These are phyloP conservation scores for Litsea cubeba DNA, from an alignment of 164 flowering plant species.

Conservation along the genomic window DNA sequence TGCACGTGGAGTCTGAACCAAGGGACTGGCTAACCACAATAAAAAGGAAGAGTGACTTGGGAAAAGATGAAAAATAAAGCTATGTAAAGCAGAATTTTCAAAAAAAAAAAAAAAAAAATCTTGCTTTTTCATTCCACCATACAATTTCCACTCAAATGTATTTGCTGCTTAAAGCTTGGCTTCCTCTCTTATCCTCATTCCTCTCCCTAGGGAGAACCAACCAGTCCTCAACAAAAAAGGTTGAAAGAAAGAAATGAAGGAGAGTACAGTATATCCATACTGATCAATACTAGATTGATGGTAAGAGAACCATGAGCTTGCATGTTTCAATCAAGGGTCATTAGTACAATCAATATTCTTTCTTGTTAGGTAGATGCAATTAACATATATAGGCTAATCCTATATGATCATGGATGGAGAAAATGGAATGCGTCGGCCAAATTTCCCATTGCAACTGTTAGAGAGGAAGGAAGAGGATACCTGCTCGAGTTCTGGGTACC, in stretches of 20 bases:
- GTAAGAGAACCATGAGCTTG: no score
- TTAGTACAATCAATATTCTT: no score
- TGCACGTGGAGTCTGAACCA: slow-evolving; percentile 87
- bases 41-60: slow-evolving; percentile 15
- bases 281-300: no score
- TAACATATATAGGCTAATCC: neutral
- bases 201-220: slow-evolving; percentile 7
- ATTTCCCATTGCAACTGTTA: slow-evolving; percentile 64
- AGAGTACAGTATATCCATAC: no score
- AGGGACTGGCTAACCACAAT: slow-evolving; percentile 52
- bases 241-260: slow-evolving; percentile 4
- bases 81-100: neutral
- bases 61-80: neutral
- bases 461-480: slow-evolving; percentile 46
- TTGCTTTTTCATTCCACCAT: slow-evolving; percentile 28
- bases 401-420: slow-evolving; percentile 42
- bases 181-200: slow-evolving; percentile 15
- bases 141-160: slow-evolving; percentile 58
- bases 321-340: no score
- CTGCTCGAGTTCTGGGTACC: slow-evolving; percentile 30
- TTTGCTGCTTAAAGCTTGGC: slow-evolving; percentile 64
- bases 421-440: slow-evolving; percentile 42
- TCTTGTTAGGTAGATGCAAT: neutral
- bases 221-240: slow-evolving; percentile 3
- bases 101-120: slow-evolving; percentile 1